phyloP scores from a whole-genome alignment of 257 asterid species.

The Solanum piurae region DNA sequence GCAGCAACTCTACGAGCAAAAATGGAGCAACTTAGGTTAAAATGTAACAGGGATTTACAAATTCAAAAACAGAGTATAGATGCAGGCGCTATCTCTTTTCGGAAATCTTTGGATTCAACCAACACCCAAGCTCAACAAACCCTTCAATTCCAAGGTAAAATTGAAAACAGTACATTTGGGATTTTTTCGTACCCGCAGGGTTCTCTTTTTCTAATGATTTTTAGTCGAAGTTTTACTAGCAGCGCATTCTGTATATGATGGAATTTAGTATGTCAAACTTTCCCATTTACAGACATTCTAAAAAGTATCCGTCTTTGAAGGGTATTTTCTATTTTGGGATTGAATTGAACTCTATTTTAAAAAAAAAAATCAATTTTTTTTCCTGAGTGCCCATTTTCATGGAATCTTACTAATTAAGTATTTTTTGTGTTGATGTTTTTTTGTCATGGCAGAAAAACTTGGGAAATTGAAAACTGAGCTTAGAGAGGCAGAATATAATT shows the following conservation, averaged over 20 bases:
- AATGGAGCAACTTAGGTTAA: constrained; percentile 51
- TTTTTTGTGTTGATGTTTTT: not conserved
- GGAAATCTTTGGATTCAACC: constrained; percentile 23
- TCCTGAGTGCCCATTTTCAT: not conserved
- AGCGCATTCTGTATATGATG: not conserved
- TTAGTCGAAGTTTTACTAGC: not conserved
- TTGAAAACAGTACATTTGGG: not conserved
- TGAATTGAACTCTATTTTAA: not conserved
- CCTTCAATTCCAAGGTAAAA: constrained; percentile 13
- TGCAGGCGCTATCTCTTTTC: constrained; percentile 7
- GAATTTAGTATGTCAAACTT: not conserved
- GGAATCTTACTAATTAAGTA: not conserved
- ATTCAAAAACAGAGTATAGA: constrained; percentile 55
- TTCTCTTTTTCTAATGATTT: not conserved
- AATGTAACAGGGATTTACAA: constrained; percentile 51
- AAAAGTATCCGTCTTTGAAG: not conserved
- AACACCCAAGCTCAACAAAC: constrained; percentile 35
- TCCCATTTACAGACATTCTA: not conserved
- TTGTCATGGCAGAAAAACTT: constrained; percentile 33
- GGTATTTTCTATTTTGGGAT: not conserved
- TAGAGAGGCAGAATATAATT: constrained; percentile 57
- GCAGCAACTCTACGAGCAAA: constrained; percentile 16
- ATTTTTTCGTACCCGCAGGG: not conserved
- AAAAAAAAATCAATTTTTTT: not conserved
- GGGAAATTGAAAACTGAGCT: constrained; percentile 49